Evolutionary conservation across 176 grass and related monocot species (phyloP).

Genomic region (Oryza australiensis): DNA sequence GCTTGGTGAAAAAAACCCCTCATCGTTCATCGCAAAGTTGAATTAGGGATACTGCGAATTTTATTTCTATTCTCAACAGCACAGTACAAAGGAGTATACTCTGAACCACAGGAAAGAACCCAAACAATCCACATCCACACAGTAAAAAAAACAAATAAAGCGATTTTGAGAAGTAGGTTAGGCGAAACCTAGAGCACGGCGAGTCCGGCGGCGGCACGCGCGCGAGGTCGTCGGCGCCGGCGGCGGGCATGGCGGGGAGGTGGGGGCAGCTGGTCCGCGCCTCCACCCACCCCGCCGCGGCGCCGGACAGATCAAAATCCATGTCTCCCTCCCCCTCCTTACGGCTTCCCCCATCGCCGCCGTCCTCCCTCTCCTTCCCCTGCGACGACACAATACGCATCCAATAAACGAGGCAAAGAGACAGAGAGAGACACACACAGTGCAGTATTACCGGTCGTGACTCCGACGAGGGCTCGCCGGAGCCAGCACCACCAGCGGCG

Average conservation of each 20-base stretch:
- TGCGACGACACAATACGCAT: neutral
- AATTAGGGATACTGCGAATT: neutral
- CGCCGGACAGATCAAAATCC: conserved; percentile 51
- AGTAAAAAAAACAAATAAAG: no score
- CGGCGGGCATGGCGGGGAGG: conserved; percentile 49
- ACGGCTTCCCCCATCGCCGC: neutral
- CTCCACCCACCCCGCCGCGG: conserved; percentile 73
- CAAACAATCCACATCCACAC: neutral
- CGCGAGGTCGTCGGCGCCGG: conserved; percentile 43
- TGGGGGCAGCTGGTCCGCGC: conserved; percentile 80
- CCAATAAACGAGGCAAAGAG: neutral
- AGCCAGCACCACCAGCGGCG: neutral
- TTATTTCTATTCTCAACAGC: no score
- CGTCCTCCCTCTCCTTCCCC: conserved; percentile 42
- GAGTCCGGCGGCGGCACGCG: conserved; percentile 66
- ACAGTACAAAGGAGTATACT: neutral
- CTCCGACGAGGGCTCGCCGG: neutral
- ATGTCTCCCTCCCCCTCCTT: neutral
- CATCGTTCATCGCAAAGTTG: neutral
- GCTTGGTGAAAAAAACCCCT: neutral
- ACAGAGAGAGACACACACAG: neutral
- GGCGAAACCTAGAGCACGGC: conserved; percentile 62
- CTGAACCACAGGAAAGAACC: neutral
- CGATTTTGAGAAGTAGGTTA: neutral
- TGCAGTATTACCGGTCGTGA: conserved; percentile 3